These are phyloP conservation scores for Cystofilobasidium ferigula DNA, from an alignment of 768 basidiomycete species.

Conservation along the genomic window DNA sequence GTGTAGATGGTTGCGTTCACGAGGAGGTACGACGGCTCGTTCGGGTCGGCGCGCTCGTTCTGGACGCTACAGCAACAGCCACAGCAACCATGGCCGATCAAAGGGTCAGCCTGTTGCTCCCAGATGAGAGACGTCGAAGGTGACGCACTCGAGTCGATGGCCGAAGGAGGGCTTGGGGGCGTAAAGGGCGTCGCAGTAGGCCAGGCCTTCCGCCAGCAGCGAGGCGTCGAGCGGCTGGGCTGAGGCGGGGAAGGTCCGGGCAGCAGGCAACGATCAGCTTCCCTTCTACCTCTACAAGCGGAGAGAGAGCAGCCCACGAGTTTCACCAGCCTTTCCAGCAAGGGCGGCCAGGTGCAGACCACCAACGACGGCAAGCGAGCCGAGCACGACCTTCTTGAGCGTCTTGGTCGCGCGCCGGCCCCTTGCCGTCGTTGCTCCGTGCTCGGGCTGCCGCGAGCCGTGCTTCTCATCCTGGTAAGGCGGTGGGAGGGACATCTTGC, in stretches of 20 bases:
- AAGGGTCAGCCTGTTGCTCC: too few relatives aligned
- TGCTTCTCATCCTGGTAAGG: background rate
- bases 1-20: background rate
- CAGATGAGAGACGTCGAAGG: background rate
- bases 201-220: background rate
- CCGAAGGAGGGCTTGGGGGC: conserved; percentile 14
- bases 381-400: background rate
- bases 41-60: background rate
- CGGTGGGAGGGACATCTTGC: background rate
- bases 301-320: background rate
- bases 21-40: background rate
- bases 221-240: background rate
- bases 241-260: background rate
- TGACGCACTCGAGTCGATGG: background rate
- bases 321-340: background rate
- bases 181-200: conserved; percentile 3
- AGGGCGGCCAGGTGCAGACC: background rate
- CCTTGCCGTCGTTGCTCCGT: too few relatives aligned
- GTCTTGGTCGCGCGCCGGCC: background rate
- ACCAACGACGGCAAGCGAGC: background rate
- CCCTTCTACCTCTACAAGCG: background rate
- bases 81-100: background rate
- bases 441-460: too few relatives aligned
- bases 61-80: background rate
- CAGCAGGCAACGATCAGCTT: background rate